Evolutionary conservation across 768 basidiomycete genomes (phyloP), one percentile per base, ranked within the genome.

Genomic region (Hypholoma sublateritium): DNA sequence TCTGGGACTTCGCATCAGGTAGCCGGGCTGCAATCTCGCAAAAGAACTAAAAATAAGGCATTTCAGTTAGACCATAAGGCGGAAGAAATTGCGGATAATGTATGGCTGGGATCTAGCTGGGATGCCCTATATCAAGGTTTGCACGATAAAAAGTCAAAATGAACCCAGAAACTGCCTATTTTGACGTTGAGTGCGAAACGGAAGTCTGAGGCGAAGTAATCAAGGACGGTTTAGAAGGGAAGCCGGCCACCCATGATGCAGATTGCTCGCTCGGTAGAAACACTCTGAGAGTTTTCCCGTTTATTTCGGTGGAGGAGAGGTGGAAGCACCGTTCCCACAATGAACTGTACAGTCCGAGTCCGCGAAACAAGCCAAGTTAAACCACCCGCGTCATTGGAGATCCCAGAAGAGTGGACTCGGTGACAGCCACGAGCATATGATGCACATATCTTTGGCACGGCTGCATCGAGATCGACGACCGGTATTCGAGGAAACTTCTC

Each of bases 131-230:
- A 57, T 52, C 39, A 53, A 59, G 55, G 57, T 51, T 51, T 45
- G 42, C 43, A 51, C 35, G 48, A 52, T 43, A 43, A 34, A n/a
- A 60, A 60, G 47, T 54, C 59, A 60, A 59, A 59, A 56, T 50
- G 59, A 41, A 50, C 32, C 28, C 50, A 55, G 59, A 58, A 48
- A 45, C 53, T 48, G 57, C 53, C 50, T 44, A 21, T 21, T 45
- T 53, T 61, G 59, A 61, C 62, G 50, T 64, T 49, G 55, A 64
- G 62, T 64, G 62, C 59, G 62, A 63, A 59, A 50, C 14, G 34
- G 47, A 43, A 46, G 55, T 50, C 56, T 58, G 58, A 57, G 51
- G 50, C 56, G 45, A 50, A 50, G 50, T 28, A 42, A 28, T 56
- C 59, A 60, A 53, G 58, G 42, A 13, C 24, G 24, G 41, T 32